Percentiles rank a stretch among this genome's conserved stretches.
phyloP scores from a whole-genome alignment of 345 rosid genomes.

The Populus tremula region DNA sequence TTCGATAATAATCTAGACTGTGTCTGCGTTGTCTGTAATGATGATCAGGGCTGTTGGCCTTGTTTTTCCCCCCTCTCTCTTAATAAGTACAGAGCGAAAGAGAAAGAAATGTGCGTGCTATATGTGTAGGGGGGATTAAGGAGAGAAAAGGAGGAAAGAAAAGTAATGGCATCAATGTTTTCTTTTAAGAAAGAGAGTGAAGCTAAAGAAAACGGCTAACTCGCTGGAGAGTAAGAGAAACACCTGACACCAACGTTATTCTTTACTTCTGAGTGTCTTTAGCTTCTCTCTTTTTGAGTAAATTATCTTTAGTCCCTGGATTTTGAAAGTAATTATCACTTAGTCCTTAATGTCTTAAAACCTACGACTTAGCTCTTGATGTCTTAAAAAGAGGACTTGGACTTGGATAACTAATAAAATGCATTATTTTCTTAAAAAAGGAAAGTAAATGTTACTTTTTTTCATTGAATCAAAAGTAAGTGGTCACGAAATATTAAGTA shows the following conservation, averaged over 20 bases:
- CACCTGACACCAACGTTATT: conserved; percentile 44
- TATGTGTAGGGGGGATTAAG: conserved; percentile 4
- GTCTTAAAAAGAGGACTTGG: no score
- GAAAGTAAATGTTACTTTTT: no score
- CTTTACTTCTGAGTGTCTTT: conserved; percentile 16
- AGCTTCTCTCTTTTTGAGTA: background rate
- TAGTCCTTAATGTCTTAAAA: no score
- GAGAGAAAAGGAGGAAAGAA: background rate
- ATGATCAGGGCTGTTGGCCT: conserved; percentile 25
- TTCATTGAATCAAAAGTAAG: no score
- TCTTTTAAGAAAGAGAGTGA: conserved; percentile 21
- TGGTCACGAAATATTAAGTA: no score
- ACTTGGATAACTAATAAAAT: no score
- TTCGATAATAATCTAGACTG: background rate
- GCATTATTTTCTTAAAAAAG: no score
- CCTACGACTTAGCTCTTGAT: no score
- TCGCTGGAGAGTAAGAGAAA: conserved; percentile 2
- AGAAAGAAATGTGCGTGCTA: conserved; percentile 13
- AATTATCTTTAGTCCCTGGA: no score
- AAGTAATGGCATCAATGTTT: conserved; percentile 38
- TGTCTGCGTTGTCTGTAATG: conserved; percentile 28
- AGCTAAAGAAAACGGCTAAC: conserved; percentile 53
- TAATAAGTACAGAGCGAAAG: conserved; percentile 28
- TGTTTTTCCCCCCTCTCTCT: background rate
- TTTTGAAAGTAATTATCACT: no score